phyloP scores from a whole-genome alignment of 495 filamentous ascomycete species.

The Glarea lozoyensis region DNA sequence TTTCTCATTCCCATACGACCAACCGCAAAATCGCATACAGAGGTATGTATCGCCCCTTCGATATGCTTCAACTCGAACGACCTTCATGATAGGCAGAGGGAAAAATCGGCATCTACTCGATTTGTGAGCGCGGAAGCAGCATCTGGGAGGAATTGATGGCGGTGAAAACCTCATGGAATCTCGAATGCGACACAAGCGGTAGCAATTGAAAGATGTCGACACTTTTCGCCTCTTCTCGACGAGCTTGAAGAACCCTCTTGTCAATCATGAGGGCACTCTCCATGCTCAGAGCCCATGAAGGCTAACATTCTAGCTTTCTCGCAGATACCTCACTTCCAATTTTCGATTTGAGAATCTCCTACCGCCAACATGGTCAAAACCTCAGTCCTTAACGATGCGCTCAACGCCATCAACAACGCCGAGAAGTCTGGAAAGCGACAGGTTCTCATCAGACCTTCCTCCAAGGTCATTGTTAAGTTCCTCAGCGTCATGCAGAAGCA shows the following conservation, averaged over 20 bases:
- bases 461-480: slow-evolving; percentile 99
- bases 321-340: slow-evolving; percentile 71
- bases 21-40: slow-evolving; percentile 5
- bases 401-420: slow-evolving; percentile 99
- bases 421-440: slow-evolving; percentile 99
- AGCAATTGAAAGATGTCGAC: slow-evolving; percentile 39
- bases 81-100: slow-evolving; percentile 26
- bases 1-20: slow-evolving; percentile 2
- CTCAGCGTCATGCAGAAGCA: slow-evolving; percentile 97
- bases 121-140: slow-evolving; percentile 1
- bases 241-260: slow-evolving; percentile 90
- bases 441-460: slow-evolving; percentile 89
- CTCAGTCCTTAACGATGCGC: slow-evolving; percentile 96
- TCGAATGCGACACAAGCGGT: slow-evolving; percentile 3
- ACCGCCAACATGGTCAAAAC: slow-evolving; percentile 93
- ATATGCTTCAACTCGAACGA: background rate
- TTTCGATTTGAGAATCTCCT: slow-evolving; percentile 72
- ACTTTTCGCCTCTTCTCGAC: slow-evolving; percentile 63
- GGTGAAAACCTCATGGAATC: background rate
- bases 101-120: slow-evolving; percentile 25
- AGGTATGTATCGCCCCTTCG: slow-evolving; percentile 21
- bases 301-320: slow-evolving; percentile 53
- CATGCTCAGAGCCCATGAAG: slow-evolving; percentile 77
- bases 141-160: background rate
- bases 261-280: slow-evolving; percentile 76